Conservation (phyloP, 2,329 filamentous ascomycete species). For the Trichoderma sp. region DNA sequence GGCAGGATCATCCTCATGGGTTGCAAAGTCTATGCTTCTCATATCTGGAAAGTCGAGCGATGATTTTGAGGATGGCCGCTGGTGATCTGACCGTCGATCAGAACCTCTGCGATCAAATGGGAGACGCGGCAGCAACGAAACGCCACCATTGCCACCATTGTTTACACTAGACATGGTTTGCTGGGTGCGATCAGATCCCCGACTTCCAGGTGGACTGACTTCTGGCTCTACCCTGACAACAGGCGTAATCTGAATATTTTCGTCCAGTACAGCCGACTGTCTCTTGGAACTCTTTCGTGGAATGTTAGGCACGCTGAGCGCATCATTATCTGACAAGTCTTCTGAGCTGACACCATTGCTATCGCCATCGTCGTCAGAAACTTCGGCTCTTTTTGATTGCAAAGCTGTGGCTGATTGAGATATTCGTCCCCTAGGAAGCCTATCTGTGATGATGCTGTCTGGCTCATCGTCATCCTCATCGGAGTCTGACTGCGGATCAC, state of each 20-base stretch:
- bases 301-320: conserved; percentile 57
- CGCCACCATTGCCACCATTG: conserved; percentile 23
- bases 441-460: conserved; percentile 41
- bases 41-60: conserved; percentile 55
- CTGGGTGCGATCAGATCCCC: conserved; percentile 22
- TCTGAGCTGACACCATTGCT: conserved; percentile 34
- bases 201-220: conserved; percentile 32
- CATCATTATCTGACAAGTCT: conserved; percentile 48
- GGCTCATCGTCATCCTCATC: conserved; percentile 52
- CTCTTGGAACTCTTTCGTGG: conserved; percentile 76
- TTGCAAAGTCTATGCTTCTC: conserved; percentile 47
- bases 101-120: conserved; percentile 63
- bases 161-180: conserved; percentile 8
- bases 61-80: conserved; percentile 55
- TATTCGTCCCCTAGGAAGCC: conserved; percentile 32
- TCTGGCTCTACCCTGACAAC: conserved; percentile 39
- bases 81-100: conserved; percentile 58
- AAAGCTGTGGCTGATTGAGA: conserved; percentile 22
- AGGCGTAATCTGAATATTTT: conserved; percentile 40
- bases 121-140: conserved; percentile 41
- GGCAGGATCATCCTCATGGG: conserved; percentile 53
- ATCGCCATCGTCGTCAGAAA: background rate
- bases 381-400: conserved; percentile 25
- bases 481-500: conserved; percentile 49
- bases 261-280: conserved; percentile 48